Base-by-base conservation (phyloP, 2,329 filamentous ascomycete species). In the Ceratocystis huliohia region DNA sequence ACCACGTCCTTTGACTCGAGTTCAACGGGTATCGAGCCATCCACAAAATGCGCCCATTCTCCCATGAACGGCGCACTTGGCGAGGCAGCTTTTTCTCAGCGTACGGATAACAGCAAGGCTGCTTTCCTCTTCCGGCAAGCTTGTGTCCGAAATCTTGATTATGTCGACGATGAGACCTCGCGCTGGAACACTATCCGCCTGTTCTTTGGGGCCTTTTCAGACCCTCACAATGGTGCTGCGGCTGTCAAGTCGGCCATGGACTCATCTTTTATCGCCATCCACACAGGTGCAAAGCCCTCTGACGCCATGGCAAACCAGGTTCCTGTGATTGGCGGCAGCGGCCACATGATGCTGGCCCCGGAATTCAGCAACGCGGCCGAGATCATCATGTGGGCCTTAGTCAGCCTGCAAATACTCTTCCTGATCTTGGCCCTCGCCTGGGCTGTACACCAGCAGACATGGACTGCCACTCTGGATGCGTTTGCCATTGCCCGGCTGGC, bases 301-400 rank as follows among this genome's bases (percentile, higher is more conserved):
- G 25, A 15, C 22, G 53, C 57, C 10, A 48, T 48, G 3, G 22
- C 59, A 8, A 65, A 65, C 33, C 66, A 65, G 37, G 64, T 68
- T 25, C 66, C 66, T 50, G n/a, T 68, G 7, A 68, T 68, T 41
- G 66, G 66, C 25, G 66, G 66, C 2, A 61, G 61, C 17, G 66
- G 66, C 25, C 66, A 68, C 25, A 10, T 68, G 22, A 63, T 68
- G 37, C 30, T 65, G 25, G 59, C 37, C 48, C 57, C 64, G 25
- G 13, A 20, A 41, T 63, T 68, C 45, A 50, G 64, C 37, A 63
- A 59, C 3, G 64, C 45, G 6, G 28, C 33, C 7, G 65, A 65
- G 59, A 30, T 66, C 50, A 46, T 68, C 25, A 65, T 68, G 66
- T 68, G 66, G 66, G 17, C 65, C 10, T 17, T 65, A 1, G 61